Conservation (phyloP, 2,329 filamentous ascomycete genomes). For the Cladophialophora exuberans region DNA sequence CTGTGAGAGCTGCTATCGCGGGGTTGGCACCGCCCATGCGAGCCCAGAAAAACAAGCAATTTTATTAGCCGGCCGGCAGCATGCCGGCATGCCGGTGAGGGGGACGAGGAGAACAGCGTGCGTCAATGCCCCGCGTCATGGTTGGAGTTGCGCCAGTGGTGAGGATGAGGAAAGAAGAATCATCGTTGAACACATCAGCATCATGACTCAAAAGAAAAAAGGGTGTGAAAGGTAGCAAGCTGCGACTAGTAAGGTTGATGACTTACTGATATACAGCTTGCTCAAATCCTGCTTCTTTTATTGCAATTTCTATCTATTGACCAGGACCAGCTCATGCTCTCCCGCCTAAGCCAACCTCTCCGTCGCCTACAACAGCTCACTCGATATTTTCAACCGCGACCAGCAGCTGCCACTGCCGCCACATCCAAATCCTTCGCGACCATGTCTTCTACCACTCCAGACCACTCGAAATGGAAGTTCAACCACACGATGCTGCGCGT, state of each 20-base stretch:
- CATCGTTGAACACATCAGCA: not conserved
- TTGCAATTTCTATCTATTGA: not conserved
- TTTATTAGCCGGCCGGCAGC: not conserved
- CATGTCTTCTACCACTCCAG: slow-evolving; percentile 26
- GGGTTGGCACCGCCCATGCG: not conserved
- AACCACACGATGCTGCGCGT: slow-evolving; percentile 79
- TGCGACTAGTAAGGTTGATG: too few species aligned
- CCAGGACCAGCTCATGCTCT: slow-evolving; percentile 7
- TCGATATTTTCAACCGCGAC: slow-evolving; percentile 10
- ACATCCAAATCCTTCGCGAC: slow-evolving; percentile 22
- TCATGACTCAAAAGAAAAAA: slow-evolving; percentile 1
- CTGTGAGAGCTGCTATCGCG: too few species aligned
- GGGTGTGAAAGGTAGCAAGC: too few species aligned
- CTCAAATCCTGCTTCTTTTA: not conserved
- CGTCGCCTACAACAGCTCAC: slow-evolving; percentile 15
- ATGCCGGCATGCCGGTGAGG: slow-evolving; percentile 7
- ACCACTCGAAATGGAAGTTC: slow-evolving; percentile 62
- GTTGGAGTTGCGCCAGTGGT: not conserved
- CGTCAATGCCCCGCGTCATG: slow-evolving; percentile 8
- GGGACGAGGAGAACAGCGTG: slow-evolving; percentile 5
- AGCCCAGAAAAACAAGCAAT: too few species aligned
- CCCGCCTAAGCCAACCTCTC: slow-evolving; percentile 6
- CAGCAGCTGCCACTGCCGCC: not conserved
- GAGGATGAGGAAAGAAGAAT: too few species aligned
- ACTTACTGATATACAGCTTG: too few species aligned